Evolutionary conservation across 169 alveolate species (phyloP), one percentile per base, ranked within the genome.

Genomic region (Cyclospora cayetanensis): DNA sequence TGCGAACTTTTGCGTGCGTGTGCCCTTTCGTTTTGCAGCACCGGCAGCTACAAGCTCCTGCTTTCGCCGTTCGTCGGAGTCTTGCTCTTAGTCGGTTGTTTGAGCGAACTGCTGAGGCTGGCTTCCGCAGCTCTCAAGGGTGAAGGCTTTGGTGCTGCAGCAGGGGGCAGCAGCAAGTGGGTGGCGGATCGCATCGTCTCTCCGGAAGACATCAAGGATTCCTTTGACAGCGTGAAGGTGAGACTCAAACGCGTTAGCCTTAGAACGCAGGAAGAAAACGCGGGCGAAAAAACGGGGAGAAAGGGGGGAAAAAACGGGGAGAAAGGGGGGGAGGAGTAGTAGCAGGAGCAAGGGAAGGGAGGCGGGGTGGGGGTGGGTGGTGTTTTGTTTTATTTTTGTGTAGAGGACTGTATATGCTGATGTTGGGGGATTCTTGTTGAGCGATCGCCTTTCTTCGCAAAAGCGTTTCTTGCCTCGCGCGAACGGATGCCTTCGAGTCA

Each of bases 161-260:
- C 22, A 25, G 66, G 65, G 11, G 42, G 42, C 18, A 9, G 43
- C 31, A 74, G 31, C 46, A 65, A 74, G 41, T 74, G 86, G 86
- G 65, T 74, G 7, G 65, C 46, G 11, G 65, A 42, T 4, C 37
- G 42, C 37, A 29, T 74, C 86, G 65, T 74, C 25, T 35, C 37
- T 18, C 86, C 86, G 25, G 55, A 39, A 20, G 37, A 74, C n/a
- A 65, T 74, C 46, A 74, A 74, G n/a, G 42, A 55, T 20, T 25
- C 86, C 9, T 74, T 74, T 65, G 31, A 11, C 9, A 65, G 42
- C 41, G 86, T 74, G 41, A 74, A 74, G 86, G 86, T 74, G 41
- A 74, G 18, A 31, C 34, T 2, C 84, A 22, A 22, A 25, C 12
- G 25, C 7, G 76, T 31, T 11, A 63, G 15, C 12, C 76, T 18